Percentiles rank a stretch among this genome's conserved stretches.
Conservation (phyloP, 306 rosid species). For the Macrotyloma uniflorum region DNA sequence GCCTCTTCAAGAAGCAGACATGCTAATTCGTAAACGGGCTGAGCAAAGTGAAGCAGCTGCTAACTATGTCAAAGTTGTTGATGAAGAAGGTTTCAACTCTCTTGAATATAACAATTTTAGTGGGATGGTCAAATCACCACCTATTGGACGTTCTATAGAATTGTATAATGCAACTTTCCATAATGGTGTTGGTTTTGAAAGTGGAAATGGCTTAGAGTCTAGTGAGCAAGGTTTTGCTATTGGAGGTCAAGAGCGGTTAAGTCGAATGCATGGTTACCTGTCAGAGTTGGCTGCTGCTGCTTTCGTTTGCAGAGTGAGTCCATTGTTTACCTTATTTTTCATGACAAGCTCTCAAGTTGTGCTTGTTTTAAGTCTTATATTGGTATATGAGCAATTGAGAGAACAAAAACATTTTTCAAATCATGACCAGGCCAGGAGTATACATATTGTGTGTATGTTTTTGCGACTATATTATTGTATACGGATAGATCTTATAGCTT, state of each 20-base stretch:
- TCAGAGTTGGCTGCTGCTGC: constrained; percentile 99
- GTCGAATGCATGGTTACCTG: constrained; percentile 85
- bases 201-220: constrained; percentile 79
- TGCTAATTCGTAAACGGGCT: constrained; percentile 81
- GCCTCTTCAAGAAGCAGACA: constrained; percentile 94
- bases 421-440: constrained; percentile 10
- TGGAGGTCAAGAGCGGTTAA: constrained; percentile 87
- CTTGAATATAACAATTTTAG: constrained; percentile 40
- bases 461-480: constrained; percentile 7
- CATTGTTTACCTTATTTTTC: constrained; percentile 18
- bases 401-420: constrained; percentile 22
- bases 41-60: constrained; percentile 94
- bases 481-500: constrained; percentile 8
- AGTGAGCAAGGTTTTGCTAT: constrained; percentile 92
- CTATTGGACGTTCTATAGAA: constrained; percentile 53
- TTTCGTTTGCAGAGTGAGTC: constrained; percentile 88
- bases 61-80: constrained; percentile 89
- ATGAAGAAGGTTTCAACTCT: constrained; percentile 55
- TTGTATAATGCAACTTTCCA: constrained; percentile 61
- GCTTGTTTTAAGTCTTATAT: constrained; percentile 29
- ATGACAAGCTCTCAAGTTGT: constrained; percentile 4
- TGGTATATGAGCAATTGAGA: constrained; percentile 17
- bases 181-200: constrained; percentile 88
- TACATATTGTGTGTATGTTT: constrained; percentile 22
- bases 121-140: constrained; percentile 47